Evolutionary conservation across 2,329 filamentous ascomycete species (phyloP).

Genomic region (Alternaria panax): DNA sequence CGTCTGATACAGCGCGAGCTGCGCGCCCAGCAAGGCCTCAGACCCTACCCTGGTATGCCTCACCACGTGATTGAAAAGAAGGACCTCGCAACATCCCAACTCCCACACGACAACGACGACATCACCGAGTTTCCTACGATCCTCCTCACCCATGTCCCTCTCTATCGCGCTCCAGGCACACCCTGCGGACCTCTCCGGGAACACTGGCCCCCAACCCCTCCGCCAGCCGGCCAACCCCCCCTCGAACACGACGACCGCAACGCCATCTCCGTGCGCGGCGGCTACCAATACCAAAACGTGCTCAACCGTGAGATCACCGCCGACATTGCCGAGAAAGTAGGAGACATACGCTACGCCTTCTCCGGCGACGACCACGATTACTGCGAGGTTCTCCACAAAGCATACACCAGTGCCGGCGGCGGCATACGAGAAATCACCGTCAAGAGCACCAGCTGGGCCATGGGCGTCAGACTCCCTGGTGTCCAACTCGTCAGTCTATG

Average conservation of each 20-base stretch:
- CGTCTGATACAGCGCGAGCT: slow-evolving; percentile 75
- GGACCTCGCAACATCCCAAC: slow-evolving; percentile 44
- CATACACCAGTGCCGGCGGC: slow-evolving; percentile 66
- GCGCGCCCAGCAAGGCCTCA: slow-evolving; percentile 67
- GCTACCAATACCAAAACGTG: slow-evolving; percentile 98
- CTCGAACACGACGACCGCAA: slow-evolving; percentile 72
- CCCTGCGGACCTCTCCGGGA: slow-evolving; percentile 89
- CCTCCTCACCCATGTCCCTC: slow-evolving; percentile 87
- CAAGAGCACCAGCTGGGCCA: slow-evolving; percentile 94
- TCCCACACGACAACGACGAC: slow-evolving; percentile 49
- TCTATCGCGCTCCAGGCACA: slow-evolving; percentile 82
- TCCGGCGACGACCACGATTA: slow-evolving; percentile 98
- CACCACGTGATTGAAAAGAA: slow-evolving; percentile 67
- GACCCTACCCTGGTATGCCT: slow-evolving; percentile 62
- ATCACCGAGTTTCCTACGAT: slow-evolving; percentile 81
- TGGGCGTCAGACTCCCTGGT: slow-evolving; percentile 88
- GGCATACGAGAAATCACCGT: slow-evolving; percentile 82
- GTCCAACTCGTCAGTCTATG: slow-evolving; percentile 89
- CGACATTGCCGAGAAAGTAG: slow-evolving; percentile 77
- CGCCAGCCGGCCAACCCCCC: slow-evolving; percentile 65
- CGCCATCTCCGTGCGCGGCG: slow-evolving; percentile 76
- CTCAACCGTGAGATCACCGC: slow-evolving; percentile 78
- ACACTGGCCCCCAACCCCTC: slow-evolving; percentile 75
- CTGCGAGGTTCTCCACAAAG: slow-evolving; percentile 84
- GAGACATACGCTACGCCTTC: slow-evolving; percentile 85